phyloP scores from a whole-genome alignment of 352 stramenopile genomes.

The Phytophthora sp. region DNA sequence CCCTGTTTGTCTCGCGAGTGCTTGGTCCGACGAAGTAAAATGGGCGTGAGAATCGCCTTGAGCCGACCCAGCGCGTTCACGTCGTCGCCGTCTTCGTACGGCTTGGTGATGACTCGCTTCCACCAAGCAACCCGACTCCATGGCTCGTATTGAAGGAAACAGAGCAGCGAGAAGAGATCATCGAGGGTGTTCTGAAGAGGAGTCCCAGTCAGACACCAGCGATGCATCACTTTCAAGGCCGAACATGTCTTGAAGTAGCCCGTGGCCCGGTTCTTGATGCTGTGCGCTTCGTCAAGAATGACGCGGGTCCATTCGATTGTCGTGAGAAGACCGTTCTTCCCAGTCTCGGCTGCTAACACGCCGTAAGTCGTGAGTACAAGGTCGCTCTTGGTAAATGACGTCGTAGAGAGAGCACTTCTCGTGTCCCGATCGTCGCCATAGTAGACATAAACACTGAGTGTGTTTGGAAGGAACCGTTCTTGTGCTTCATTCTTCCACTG shows the following conservation, averaged over 20 bases:
- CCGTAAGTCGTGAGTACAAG: conserved; percentile 89
- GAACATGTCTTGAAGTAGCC: conserved; percentile 73
- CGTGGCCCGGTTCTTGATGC: conserved; percentile 90
- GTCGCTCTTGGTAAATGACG: conserved; percentile 50
- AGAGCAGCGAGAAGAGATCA: conserved; percentile 87
- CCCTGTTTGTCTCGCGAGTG: conserved; percentile 67
- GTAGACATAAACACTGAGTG: conserved; percentile 66
- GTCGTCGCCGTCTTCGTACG: conserved; percentile 79
- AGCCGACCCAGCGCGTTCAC: conserved; percentile 59
- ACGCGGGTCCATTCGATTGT: conserved; percentile 76
- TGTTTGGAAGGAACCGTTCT: conserved; percentile 60
- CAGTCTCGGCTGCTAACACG: conserved; percentile 74
- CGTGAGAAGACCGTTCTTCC: conserved; percentile 51
- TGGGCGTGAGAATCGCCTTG: conserved; percentile 69
- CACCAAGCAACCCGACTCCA: conserved; percentile 87
- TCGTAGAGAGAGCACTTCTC: conserved; percentile 5
- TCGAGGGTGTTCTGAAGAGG: conserved; percentile 91
- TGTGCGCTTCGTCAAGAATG: conserved; percentile 93
- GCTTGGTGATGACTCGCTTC: conserved; percentile 80
- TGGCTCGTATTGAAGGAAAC: conserved; percentile 86
- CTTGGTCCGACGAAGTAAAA: conserved; percentile 90
- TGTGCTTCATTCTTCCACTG: conserved; percentile 90
- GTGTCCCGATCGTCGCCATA: conserved; percentile 71
- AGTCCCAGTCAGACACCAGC: conserved; percentile 92
- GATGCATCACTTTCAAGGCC: conserved; percentile 58